A percentile compares a stretch with the other conserved stretches of the same genome.
phyloP scores from a whole-genome alignment of 1,284 basidiomycete species.

The Chiua sp. region DNA sequence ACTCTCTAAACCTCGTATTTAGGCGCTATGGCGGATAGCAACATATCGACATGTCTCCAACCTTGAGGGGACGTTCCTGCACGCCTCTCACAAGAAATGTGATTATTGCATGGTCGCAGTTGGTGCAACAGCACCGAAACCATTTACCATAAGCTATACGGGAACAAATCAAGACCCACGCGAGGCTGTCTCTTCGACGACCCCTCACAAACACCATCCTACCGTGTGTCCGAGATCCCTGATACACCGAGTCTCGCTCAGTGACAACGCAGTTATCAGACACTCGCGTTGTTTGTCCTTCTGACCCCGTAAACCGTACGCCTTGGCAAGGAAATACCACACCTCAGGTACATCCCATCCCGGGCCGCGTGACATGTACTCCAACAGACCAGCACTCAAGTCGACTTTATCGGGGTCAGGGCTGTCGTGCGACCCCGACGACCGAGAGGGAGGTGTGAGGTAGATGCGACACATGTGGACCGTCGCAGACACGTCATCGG shows the following conservation, averaged over 20 bases:
- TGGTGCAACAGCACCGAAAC: background rate
- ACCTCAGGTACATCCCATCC: constrained; percentile 94
- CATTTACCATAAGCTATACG: background rate
- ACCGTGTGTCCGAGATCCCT: constrained; percentile 67
- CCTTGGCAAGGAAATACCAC: constrained; percentile 88
- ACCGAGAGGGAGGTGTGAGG: constrained; percentile 43
- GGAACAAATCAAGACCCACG: background rate
- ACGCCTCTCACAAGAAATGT: too few relatives aligned
- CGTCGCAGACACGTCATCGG: constrained; percentile 77
- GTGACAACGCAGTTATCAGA: constrained; percentile 69
- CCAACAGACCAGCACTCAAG: constrained; percentile 72
- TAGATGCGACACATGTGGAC: constrained; percentile 81
- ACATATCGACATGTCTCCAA: too few relatives aligned
- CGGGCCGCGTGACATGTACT: constrained; percentile 61
- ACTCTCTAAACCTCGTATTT: too few relatives aligned
- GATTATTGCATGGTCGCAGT: too few relatives aligned
- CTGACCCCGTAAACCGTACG: constrained; percentile 76
- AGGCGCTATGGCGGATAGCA: too few relatives aligned
- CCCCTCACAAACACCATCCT: constrained; percentile 73
- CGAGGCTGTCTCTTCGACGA: background rate
- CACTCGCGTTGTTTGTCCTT: constrained; percentile 78
- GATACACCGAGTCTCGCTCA: constrained; percentile 73
- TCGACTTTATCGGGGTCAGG: constrained; percentile 63
- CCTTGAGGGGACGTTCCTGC: too few relatives aligned
- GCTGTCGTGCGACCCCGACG: constrained; percentile 25